These are phyloP conservation scores for Furcasterigmium furcatum DNA, from an alignment of 2,329 filamentous ascomycete genomes.

Conservation along the genomic window DNA sequence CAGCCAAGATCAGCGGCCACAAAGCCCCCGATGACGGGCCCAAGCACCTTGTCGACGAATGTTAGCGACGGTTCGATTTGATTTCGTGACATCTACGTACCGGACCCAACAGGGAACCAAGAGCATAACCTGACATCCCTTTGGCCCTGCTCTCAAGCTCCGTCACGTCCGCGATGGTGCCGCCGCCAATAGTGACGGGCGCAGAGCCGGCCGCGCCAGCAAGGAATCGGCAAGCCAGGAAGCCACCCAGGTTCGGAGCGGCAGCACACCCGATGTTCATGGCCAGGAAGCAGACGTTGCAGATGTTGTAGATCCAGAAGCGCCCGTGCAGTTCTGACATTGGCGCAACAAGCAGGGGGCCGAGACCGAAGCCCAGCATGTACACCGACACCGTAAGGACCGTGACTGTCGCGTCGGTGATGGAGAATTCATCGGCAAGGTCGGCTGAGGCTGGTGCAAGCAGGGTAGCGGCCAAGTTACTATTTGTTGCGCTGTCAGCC, in stretches of 20 bases:
- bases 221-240: conserved; percentile 27
- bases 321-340: conserved; percentile 33
- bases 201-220: conserved; percentile 20
- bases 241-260: conserved; percentile 17
- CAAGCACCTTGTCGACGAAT: too few species aligned
- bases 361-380: too few species aligned
- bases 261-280: conserved; percentile 25
- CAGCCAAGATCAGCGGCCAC: conserved; percentile 21
- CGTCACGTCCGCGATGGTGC: conserved; percentile 30
- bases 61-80: too few species aligned
- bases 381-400: too few species aligned
- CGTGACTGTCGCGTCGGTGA: too few species aligned
- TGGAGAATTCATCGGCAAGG: too few species aligned
- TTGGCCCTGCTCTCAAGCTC: conserved; percentile 23
- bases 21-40: conserved; percentile 27
- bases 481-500: too few species aligned
- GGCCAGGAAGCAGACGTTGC: conserved; percentile 23
- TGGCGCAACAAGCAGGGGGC: too few species aligned
- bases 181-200: conserved; percentile 26
- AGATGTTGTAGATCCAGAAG: conserved; percentile 20
- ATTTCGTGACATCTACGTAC: too few species aligned
- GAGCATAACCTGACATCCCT: conserved; percentile 26
- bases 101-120: conserved; percentile 28
- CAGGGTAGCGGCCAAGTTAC: too few species aligned
- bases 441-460: too few species aligned